phyloP scores from a whole-genome alignment of 441 rosid species.

The Populus tomentosa region DNA sequence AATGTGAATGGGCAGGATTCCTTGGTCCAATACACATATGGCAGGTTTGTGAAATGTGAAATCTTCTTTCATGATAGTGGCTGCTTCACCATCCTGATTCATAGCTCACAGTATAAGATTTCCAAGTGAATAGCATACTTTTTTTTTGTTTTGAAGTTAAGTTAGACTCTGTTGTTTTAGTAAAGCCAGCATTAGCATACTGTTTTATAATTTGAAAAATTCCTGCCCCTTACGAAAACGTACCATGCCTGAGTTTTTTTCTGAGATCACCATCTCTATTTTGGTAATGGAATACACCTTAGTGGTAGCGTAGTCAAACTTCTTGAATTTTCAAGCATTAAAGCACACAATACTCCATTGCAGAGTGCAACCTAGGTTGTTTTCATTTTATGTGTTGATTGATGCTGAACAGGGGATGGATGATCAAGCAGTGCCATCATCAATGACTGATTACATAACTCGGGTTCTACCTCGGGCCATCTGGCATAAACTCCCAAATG shows the following conservation, averaged over 20 bases:
- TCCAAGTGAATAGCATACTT: neutral
- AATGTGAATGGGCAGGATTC: slow-evolving; percentile 53
- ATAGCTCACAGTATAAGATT: neutral
- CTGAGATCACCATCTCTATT: neutral
- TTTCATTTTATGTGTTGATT: neutral
- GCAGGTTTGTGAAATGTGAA: slow-evolving; percentile 48
- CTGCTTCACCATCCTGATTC: neutral
- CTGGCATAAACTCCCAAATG: slow-evolving; percentile 61
- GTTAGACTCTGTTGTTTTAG: too few relatives aligned
- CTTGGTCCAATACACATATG: slow-evolving; percentile 69
- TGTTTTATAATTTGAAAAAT: too few relatives aligned
- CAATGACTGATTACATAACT: slow-evolving; percentile 59
- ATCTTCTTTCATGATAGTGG: neutral
- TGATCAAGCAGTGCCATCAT: slow-evolving; percentile 61
- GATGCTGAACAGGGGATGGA: slow-evolving; percentile 68
- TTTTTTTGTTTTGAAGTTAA: neutral
- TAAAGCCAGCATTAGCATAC: too few relatives aligned
- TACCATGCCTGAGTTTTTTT: neutral
- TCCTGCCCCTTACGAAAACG: too few relatives aligned
- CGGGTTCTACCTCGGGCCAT: slow-evolving; percentile 65
- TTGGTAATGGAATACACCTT: neutral
- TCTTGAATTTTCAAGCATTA: neutral
- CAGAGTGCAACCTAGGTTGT: neutral
- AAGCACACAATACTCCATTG: neutral
- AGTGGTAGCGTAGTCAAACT: neutral